These are phyloP conservation scores for Ascocoryne sarcoides DNA, from an alignment of 2,329 filamentous ascomycete species.

Conservation along the genomic window DNA sequence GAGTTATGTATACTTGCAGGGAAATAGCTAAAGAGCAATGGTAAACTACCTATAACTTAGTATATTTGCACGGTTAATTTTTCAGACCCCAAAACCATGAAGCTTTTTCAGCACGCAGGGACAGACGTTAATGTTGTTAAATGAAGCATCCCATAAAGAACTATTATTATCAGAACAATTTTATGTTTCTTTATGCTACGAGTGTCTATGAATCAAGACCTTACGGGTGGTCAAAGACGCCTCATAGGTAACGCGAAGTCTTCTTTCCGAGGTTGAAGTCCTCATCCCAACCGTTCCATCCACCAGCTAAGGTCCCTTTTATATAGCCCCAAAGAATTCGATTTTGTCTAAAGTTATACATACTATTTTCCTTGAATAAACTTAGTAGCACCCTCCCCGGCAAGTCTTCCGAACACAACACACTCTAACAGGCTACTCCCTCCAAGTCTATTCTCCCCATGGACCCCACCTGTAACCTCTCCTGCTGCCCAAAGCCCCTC, in stretches of 20 bases:
- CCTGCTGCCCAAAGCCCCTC: conserved; percentile 53
- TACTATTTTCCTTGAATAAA: no score
- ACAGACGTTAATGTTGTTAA: conserved; percentile 3
- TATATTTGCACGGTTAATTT: conserved; percentile 4
- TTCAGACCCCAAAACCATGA: conserved; percentile 3
- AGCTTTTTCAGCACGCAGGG: conserved; percentile 1
- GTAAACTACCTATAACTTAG: conserved; percentile 4
- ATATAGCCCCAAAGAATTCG: no score
- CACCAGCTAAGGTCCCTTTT: no score
- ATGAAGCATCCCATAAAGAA: no score
- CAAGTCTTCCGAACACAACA: conserved; percentile 53
- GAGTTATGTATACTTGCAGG: not conserved
- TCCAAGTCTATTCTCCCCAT: conserved; percentile 53
- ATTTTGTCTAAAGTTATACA: no score
- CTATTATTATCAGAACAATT: no score
- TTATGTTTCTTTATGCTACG: no score
- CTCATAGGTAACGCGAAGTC: no score
- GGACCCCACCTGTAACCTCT: conserved; percentile 55
- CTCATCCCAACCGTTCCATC: no score
- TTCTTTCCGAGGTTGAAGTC: no score
- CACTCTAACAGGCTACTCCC: conserved; percentile 55
- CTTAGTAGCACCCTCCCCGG: conserved; percentile 40
- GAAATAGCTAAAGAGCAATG: conserved; percentile 5
- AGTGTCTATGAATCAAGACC: no score
- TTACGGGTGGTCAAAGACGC: no score